Base-by-base conservation (phyloP, 768 basidiomycete genomes). In the Boletus rex-veris region DNA sequence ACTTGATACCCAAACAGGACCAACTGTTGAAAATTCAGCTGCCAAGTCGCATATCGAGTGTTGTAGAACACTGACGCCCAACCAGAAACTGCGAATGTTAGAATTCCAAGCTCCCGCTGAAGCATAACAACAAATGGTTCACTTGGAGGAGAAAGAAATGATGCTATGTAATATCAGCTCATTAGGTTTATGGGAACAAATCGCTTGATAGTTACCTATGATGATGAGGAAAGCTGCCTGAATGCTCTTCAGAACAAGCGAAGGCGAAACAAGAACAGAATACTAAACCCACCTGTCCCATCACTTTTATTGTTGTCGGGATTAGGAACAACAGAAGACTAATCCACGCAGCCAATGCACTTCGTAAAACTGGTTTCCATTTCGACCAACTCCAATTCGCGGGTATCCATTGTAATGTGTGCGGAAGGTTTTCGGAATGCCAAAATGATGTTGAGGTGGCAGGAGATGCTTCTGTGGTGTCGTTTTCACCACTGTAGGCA, bases 71-170 rank as follows among this genome's bases (percentile, higher is more conserved):
- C 83, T 65, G 57, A 85, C 85, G 79, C 86, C 85, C 85, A 89
- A 24, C 76, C 74, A 9, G 75, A 18, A 2, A 71, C 58, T 0
- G 77, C 77, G 45, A 83, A 81, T 1, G 74, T 19, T 7, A 87
- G 54, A 35, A 84, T 79, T 6, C 80, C 71, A 10, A 80, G 41
- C 61, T 89, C 86, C 2, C 85, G 81, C 62, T 89, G 87, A 14
- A 87, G 63, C 5, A 85, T 83, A 3, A 77, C 73, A n/a, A 86
- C 70, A 60, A 89, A 87, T 1, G 86, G 84, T 48, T 86, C 86
- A 19, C 63, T 72, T 0, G 88, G 86, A 1, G 88, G 84, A 4
- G 84, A 84, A 4, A 90, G 58, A 58, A 89, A 80, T 0, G 82
- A 71, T 4, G 80, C 87, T 87, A 50, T 14, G 49, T 2, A 16